A percentile compares a stretch with the other conserved stretches of the same genome.
Conservation (phyloP, 305 asterid genomes). For the Euphrasia arctica region DNA sequence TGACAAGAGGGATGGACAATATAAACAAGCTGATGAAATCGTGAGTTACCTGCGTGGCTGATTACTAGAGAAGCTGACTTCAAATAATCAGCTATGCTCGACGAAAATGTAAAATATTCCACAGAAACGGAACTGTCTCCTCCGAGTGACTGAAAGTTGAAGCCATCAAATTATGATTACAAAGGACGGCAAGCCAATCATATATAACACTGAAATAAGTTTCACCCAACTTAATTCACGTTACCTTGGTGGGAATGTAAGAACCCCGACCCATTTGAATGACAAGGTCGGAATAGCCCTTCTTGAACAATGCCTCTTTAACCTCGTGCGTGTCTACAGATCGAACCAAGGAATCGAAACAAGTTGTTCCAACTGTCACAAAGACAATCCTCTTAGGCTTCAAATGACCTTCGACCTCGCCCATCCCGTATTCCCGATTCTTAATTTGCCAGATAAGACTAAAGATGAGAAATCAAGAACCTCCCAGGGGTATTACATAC, state of each 20-base stretch:
- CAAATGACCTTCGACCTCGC: constrained; percentile 33
- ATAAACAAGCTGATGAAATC: background rate
- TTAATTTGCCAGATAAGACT: constrained; percentile 8
- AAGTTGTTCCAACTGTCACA: constrained; percentile 90
- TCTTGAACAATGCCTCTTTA: constrained; percentile 48
- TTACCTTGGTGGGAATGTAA: constrained; percentile 74
- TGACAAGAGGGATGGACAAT: background rate
- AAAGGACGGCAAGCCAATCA: background rate
- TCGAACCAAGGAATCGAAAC: constrained; percentile 83
- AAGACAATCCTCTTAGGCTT: constrained; percentile 53
- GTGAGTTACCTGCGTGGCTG: constrained; percentile 76
- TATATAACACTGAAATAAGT: constrained; percentile 10
- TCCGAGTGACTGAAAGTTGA: constrained; percentile 52
- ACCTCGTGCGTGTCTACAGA: constrained; percentile 68
- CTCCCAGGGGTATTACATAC: background rate
- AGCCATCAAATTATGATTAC: background rate
- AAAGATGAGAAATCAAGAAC: background rate
- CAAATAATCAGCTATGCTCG: constrained; percentile 83
- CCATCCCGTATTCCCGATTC: constrained; percentile 33
- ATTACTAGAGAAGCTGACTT: constrained; percentile 84
- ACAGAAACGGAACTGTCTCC: constrained; percentile 53
- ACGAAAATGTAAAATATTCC: constrained; percentile 78
- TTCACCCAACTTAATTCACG: constrained; percentile 5
- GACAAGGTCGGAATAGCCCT: constrained; percentile 74
- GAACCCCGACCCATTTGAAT: constrained; percentile 95